Evolutionary conservation across 768 basidiomycete genomes (phyloP).

Genomic region (Leccinum disarticulatum): DNA sequence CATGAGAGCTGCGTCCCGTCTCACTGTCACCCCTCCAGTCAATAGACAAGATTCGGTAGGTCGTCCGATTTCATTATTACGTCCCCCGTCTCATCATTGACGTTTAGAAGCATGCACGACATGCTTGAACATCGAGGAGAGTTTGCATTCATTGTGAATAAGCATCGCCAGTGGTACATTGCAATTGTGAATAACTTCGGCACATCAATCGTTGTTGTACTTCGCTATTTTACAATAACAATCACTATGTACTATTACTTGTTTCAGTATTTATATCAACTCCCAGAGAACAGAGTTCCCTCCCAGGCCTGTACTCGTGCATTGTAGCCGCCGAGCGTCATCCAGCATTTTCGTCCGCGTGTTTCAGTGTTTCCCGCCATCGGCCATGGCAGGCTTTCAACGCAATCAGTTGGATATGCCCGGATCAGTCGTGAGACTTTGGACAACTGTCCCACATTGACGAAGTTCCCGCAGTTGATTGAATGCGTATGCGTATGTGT

Average conservation of each 20-base stretch:
- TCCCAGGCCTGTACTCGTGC: too few species aligned
- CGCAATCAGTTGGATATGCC: too few species aligned
- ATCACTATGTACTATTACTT: background rate
- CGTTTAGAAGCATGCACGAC: background rate
- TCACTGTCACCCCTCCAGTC: background rate
- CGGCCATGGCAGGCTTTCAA: too few species aligned
- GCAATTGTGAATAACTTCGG: background rate
- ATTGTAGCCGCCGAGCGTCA: too few species aligned
- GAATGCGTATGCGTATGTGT: too few species aligned
- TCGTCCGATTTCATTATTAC: background rate
- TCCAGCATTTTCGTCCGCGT: too few species aligned
- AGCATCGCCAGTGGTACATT: background rate
- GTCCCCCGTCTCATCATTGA: background rate
- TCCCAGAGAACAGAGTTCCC: too few species aligned
- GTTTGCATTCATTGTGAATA: background rate
- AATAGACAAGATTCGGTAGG: too few species aligned
- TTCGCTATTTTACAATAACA: background rate
- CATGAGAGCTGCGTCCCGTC: background rate
- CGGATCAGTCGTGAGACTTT: too few species aligned
- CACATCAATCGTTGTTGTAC: background rate
- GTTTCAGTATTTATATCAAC: background rate
- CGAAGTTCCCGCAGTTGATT: too few species aligned
- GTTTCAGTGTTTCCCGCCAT: too few species aligned
- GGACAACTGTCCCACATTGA: too few species aligned
- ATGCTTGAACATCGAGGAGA: background rate